Conservation (phyloP, 805 yeast species). For the Starmerella davenportii region DNA sequence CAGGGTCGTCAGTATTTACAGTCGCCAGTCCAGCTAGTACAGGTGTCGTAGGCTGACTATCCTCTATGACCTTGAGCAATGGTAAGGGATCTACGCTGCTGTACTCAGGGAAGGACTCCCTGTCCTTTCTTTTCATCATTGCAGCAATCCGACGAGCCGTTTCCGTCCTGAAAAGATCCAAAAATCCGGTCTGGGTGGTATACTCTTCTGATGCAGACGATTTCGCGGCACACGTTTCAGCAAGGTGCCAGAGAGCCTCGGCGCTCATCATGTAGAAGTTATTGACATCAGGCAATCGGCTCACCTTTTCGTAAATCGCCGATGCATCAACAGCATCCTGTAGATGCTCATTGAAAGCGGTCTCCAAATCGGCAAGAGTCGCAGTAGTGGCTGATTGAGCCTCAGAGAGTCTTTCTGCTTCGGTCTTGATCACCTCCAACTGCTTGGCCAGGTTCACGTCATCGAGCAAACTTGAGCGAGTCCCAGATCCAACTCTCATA, state of each 20-base stretch:
- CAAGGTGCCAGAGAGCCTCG: constrained; percentile 24
- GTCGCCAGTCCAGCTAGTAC: constrained; percentile 8
- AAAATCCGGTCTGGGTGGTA: neutral
- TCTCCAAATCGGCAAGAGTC: constrained; percentile 39
- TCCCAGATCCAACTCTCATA: constrained; percentile 30
- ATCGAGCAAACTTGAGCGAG: constrained; percentile 33
- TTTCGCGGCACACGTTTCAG: neutral
- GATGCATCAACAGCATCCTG: constrained; percentile 43
- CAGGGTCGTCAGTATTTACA: constrained; percentile 37
- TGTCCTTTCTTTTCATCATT: constrained; percentile 1
- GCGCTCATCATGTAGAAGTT: constrained; percentile 44
- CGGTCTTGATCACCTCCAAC: constrained; percentile 47
- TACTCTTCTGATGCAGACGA: neutral
- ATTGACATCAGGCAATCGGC: constrained; percentile 27
- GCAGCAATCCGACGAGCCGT: constrained; percentile 1
- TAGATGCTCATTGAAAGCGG: constrained; percentile 29
- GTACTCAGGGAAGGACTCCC: neutral
- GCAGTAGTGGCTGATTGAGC: constrained; percentile 37
- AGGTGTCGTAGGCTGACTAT: constrained; percentile 8
- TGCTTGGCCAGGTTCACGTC: constrained; percentile 41
- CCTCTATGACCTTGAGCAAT: constrained; percentile 3
- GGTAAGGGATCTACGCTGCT: neutral
- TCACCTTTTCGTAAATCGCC: constrained; percentile 31
- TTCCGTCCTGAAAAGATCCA: neutral
- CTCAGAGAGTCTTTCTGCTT: constrained; percentile 35